phyloP scores from a whole-genome alignment of 768 basidiomycete species.

The Pleurotus tuoliensis region DNA sequence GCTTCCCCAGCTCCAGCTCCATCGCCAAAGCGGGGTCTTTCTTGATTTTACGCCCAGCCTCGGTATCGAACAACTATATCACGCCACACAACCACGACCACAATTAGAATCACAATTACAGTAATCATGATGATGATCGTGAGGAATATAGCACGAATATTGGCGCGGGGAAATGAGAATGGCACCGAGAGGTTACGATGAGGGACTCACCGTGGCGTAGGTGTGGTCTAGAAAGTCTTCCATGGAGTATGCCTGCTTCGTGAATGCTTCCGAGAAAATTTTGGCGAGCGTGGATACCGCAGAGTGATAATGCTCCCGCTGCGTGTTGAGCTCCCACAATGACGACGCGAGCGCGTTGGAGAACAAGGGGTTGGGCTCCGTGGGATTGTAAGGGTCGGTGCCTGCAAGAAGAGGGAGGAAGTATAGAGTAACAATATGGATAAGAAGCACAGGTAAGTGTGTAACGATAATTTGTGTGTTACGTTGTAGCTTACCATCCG shows the following conservation, averaged over 20 bases:
- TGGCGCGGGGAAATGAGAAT: conserved; percentile 1
- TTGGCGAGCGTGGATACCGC: conserved; percentile 84
- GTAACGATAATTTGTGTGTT: too few relatives aligned
- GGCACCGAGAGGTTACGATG: not conserved
- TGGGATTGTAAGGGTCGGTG: conserved; percentile 61
- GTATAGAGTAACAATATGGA: not conserved
- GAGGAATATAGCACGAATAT: not conserved
- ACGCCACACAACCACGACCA: not conserved
- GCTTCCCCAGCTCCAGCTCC: conserved; percentile 30
- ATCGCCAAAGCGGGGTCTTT: conserved; percentile 65
- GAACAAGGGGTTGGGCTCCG: conserved; percentile 68
- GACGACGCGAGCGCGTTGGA: conserved; percentile 84
- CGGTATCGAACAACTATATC: conserved; percentile 79
- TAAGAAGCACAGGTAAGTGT: not conserved
- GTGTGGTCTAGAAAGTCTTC: conserved; percentile 98
- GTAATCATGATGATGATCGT: too few relatives aligned
- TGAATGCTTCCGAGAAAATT: conserved; percentile 89
- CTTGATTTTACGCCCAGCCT: conserved; percentile 73
- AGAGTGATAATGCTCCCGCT: conserved; percentile 79
- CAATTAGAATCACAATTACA: not conserved
- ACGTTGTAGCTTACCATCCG: conserved; percentile 26
- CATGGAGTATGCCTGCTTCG: conserved; percentile 86
- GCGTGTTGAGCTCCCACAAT: conserved; percentile 86
- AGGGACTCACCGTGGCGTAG: conserved; percentile 64
- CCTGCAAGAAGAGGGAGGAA: not conserved